phyloP scores from a whole-genome alignment of 768 basidiomycete species.

The Cyathus striatus region DNA sequence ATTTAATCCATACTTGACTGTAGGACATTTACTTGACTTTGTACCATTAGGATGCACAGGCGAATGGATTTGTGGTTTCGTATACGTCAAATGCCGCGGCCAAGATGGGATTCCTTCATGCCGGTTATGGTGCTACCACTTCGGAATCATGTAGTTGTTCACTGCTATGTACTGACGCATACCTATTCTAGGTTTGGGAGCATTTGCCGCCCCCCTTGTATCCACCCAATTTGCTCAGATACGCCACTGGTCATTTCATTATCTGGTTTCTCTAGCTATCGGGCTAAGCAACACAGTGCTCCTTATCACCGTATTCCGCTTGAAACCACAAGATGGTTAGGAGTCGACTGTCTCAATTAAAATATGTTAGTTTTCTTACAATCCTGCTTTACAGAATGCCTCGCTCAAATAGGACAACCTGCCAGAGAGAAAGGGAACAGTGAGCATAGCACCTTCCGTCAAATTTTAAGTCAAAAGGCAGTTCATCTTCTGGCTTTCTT shows the following conservation, averaged over 20 bases:
- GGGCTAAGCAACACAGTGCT: conserved; percentile 49
- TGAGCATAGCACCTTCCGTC: conserved; percentile 34
- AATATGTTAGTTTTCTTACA: background rate
- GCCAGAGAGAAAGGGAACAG: conserved; percentile 24
- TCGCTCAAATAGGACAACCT: conserved; percentile 41
- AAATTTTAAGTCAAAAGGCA: conserved; percentile 45
- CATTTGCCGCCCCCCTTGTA: conserved; percentile 64
- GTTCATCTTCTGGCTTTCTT: conserved; percentile 64
- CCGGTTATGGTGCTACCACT: conserved; percentile 47
- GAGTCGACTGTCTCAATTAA: background rate
- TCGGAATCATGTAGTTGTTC: background rate
- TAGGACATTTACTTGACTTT: background rate
- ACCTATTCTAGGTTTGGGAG: conserved; percentile 51
- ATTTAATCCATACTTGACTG: background rate
- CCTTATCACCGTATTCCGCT: conserved; percentile 56
- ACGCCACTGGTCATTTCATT: conserved; percentile 73
- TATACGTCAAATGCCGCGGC: conserved; percentile 46
- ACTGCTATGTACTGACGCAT: background rate
- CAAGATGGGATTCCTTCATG: conserved; percentile 70
- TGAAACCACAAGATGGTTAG: conserved; percentile 68
- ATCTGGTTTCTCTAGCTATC: conserved; percentile 64
- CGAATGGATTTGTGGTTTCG: conserved; percentile 64
- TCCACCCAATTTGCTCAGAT: conserved; percentile 76
- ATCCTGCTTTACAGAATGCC: conserved; percentile 30
- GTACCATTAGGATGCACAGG: conserved; percentile 54